phyloP scores from a whole-genome alignment of 345 rosid species.

The Eucalyptus globulus region DNA sequence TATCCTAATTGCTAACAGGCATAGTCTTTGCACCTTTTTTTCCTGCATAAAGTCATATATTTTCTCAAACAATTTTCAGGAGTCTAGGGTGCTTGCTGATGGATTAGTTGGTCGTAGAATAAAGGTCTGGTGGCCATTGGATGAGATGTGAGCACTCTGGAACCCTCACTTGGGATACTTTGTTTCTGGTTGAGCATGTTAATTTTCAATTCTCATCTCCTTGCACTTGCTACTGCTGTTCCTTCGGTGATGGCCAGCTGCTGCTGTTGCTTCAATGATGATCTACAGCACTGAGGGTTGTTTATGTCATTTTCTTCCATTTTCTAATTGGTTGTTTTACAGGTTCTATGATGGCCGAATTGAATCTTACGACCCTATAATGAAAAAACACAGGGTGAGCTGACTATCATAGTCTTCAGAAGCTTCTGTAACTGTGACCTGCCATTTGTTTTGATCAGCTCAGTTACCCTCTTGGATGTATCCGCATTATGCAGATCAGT shows the following conservation, averaged over 20 bases:
- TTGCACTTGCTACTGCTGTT: background rate
- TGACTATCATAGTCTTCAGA: background rate
- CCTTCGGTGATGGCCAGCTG: background rate
- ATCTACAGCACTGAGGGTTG: background rate
- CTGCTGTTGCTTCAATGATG: background rate
- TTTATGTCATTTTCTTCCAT: rapidly evolving
- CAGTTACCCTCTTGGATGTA: background rate
- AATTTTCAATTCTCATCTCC: background rate
- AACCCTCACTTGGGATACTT: background rate
- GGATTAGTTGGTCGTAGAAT: background rate
- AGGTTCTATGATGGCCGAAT: background rate
- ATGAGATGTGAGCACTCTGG: background rate
- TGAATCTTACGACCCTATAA: background rate
- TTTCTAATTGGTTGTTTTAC: background rate
- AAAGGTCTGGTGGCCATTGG: background rate
- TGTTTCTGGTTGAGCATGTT: background rate
- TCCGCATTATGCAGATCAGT: background rate
- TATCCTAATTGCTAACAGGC: too few relatives aligned
- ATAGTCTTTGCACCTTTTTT: background rate
- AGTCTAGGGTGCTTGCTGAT: background rate
- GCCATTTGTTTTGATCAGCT: background rate
- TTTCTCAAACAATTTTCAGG: background rate
- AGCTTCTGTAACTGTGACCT: background rate
- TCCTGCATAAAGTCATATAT: background rate
- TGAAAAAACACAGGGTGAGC: background rate